Conservation (phyloP, 345 rosid species). For the Acer yangbiense region DNA sequence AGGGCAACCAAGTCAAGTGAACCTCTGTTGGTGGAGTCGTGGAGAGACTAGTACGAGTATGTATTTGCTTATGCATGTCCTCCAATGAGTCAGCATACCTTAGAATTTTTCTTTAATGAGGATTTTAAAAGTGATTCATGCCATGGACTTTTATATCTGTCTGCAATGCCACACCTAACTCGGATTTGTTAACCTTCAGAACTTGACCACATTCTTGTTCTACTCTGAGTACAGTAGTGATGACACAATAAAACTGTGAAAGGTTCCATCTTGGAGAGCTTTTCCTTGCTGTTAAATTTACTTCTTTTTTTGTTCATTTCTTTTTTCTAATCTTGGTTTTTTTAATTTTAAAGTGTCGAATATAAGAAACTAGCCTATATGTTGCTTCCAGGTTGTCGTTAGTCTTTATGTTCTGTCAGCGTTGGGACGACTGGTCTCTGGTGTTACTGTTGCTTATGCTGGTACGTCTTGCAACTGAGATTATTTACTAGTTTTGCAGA, state of each 20-base stretch:
- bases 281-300: not conserved
- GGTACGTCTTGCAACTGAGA: constrained; percentile 46
- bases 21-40: not conserved
- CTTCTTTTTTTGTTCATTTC: not conserved
- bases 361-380: not conserved
- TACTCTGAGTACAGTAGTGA: not conserved
- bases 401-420: constrained; percentile 78
- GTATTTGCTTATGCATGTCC: no score
- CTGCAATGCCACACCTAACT: not conserved
- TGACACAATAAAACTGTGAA: constrained; percentile 5
- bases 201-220: not conserved
- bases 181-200: not conserved
- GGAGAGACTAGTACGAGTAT: no score
- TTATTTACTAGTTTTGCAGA: not conserved
- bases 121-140: not conserved
- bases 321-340: not conserved
- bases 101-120: not conserved
- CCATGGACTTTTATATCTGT: not conserved
- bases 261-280: not conserved
- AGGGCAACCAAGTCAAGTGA: not conserved
- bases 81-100: not conserved
- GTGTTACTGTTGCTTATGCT: constrained; percentile 88
- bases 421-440: constrained; percentile 78
- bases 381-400: constrained; percentile 64
- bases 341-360: not conserved